phyloP scores from a whole-genome alignment of 2,329 filamentous ascomycete species.

The Scedosporium boydii region DNA sequence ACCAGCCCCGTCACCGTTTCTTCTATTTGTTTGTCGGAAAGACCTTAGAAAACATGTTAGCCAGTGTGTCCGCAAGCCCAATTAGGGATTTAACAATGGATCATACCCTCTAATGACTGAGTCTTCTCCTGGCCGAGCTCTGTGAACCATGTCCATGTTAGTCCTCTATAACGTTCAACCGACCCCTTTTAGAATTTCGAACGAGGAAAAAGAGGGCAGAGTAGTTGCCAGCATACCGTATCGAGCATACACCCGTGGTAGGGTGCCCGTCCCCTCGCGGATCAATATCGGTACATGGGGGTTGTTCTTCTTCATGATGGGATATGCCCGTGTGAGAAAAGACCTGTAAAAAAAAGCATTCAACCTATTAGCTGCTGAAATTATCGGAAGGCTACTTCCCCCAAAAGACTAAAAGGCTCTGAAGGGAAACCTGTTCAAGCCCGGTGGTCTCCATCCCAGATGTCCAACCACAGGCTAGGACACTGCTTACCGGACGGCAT shows the following conservation, averaged over 20 bases:
- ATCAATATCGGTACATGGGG: conserved; percentile 88
- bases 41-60: conserved; percentile 20
- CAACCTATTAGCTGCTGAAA: conserved; percentile 9
- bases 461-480: neutral
- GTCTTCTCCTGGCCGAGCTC: conserved; percentile 49
- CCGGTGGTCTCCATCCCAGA: too few relatives aligned
- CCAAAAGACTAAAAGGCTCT: too few relatives aligned
- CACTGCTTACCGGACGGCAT: conserved; percentile 65
- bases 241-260: conserved; percentile 82
- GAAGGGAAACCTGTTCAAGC: too few relatives aligned
- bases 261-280: conserved; percentile 77
- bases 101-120: conserved; percentile 41
- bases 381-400: too few relatives aligned
- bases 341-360: conserved; percentile 42
- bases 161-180: conserved; percentile 3
- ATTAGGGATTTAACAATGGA: neutral
- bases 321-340: conserved; percentile 86
- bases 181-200: neutral
- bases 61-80: neutral
- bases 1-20: conserved; percentile 46
- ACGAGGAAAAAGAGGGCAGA: neutral
- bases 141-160: conserved; percentile 17
- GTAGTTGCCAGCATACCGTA: conserved; percentile 57
- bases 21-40: conserved; percentile 53
- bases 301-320: conserved; percentile 99